Base-by-base conservation (phyloP, 2,329 filamentous ascomycete species). In the Trichoderma atrobrunneum region DNA sequence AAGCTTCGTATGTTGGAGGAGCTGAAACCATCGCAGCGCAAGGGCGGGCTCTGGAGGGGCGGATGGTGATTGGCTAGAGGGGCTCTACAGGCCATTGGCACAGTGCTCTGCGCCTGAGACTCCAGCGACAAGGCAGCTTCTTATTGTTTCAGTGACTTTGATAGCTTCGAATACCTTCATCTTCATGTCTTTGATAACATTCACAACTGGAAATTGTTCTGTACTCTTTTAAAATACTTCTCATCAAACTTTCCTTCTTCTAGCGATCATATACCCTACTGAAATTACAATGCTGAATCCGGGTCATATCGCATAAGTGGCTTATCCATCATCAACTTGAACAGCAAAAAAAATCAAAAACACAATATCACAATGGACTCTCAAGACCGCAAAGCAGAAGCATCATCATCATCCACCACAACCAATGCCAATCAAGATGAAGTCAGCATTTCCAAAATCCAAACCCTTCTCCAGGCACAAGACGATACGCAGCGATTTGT, bases 401-500 rank as follows among this genome's bases (percentile, higher is more conserved):
- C 72, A 28, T 32, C 64, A 62, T 32, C 64, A 62, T 60, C 69
- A 48, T 21, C 67, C 7, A 16, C 71, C 5, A 24, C 66, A 12
- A 18, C 64, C 64, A 24, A 72, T 30, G 70, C 76, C 24, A 70
- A 56, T 56, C 72, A 73, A n/a, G 72, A 71, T 26, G 65, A 71
- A 7, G 74, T 75, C 48, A 78, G 77, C 70, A 70, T 82, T 66
- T 80, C 85, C 65, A 87, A 87, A 76, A 86, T 91, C 68, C 83
- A 88, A 74, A 76, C 82, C 1, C 84, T 92, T 3, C 84, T 93
- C 39, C 82, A 83, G 69, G 80, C 87, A 69, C 89, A 88, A 73
- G 87, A 92, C 77, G 90, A 93, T 77, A 92, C 91, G 0, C 88
- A 89, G 24, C 86, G 89, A 76, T 92, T 93, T 75, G 90, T 92